These are phyloP conservation scores for Aspergillus sp. DNA, from an alignment of 2,329 filamentous ascomycete species.

Conservation along the genomic window DNA sequence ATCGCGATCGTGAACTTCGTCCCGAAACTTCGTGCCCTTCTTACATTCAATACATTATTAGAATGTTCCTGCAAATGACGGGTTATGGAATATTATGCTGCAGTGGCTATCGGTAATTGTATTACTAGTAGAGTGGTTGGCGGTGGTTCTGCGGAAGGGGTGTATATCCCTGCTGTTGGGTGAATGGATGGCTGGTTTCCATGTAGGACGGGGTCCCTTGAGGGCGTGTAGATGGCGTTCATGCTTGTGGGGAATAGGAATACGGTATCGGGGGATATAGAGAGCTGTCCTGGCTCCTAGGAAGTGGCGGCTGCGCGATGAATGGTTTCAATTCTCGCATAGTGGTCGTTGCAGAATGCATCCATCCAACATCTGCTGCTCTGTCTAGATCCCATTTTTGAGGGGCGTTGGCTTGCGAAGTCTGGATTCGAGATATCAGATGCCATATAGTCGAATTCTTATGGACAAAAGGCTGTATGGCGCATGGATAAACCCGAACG, in stretches of 20 bases:
- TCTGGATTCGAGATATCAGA: not conserved
- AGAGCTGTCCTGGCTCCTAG: not conserved
- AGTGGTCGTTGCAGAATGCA: not conserved
- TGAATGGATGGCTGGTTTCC: not conserved
- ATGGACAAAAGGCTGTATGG: not conserved
- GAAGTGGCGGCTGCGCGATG: not conserved
- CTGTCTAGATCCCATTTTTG: not conserved
- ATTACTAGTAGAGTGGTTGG: slow-evolving; percentile 4
- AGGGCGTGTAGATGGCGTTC: not conserved
- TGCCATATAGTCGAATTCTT: not conserved
- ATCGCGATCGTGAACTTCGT: slow-evolving; percentile 22
- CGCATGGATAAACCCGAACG: not conserved
- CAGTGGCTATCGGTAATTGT: no score
- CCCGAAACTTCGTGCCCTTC: slow-evolving; percentile 26
- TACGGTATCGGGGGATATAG: not conserved
- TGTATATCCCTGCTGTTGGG: not conserved
- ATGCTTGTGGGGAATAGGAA: not conserved
- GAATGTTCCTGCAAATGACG: slow-evolving; percentile 17
- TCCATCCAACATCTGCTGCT: not conserved
- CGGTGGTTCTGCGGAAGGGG: not conserved
- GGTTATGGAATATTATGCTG: slow-evolving; percentile 14
- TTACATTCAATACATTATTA: slow-evolving; percentile 25
- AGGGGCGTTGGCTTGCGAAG: not conserved
- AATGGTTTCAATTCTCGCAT: not conserved
- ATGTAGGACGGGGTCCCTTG: not conserved